Evolutionary conservation across 495 filamentous ascomycete genomes (phyloP), one percentile per base, ranked within the genome.

Genomic region (Pseudoneurospora amorphoporcata): DNA sequence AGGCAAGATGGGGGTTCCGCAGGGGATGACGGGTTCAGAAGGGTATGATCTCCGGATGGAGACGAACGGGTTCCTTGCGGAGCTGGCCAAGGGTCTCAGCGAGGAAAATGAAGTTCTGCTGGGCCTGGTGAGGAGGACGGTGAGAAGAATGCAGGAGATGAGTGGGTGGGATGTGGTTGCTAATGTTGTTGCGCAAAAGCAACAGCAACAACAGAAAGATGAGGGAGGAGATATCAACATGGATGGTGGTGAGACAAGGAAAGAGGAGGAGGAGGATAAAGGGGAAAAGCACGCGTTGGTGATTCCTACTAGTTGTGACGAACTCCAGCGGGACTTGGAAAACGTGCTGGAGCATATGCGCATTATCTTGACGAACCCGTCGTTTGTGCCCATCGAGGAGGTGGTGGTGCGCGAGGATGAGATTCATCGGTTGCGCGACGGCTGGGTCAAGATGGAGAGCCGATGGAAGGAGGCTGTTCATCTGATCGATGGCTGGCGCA

Each of bases 341-440:
- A 80, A 80, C 4, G 89, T 95, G 2, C 84, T 98, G 72, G 89
- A 91, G 69, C 92, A 95, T 74, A 84, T 98, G 68, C 88, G 90
- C 73, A 92, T 86, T 4, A 85, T 99, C 42, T 84, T 99, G 38
- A 97, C 94, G 12, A 97, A 98, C 74, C 95, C 95, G 6, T 95
- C 92, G 9, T 99, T 98, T 80, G 95, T 98, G 39, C 92, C 95
- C 0, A 86, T 99, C n/a, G 96, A 98, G 78, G 87, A 98, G 79
- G 92, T 98, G 8, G 92, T 94, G 73, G 83, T 94, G 19, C 88
- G 95, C 39, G 95, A 99, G 72, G 92, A 96, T 58, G 94, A 97
- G 76, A 98, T 99, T 72, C 84, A 87, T 29, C 84, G 91, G 73
- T 83, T 98, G 14, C 89, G 92, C 38, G 88, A 91, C 71, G 92